These are phyloP conservation scores for Russula dissimulans DNA, from an alignment of 768 basidiomycete species.

Conservation along the genomic window DNA sequence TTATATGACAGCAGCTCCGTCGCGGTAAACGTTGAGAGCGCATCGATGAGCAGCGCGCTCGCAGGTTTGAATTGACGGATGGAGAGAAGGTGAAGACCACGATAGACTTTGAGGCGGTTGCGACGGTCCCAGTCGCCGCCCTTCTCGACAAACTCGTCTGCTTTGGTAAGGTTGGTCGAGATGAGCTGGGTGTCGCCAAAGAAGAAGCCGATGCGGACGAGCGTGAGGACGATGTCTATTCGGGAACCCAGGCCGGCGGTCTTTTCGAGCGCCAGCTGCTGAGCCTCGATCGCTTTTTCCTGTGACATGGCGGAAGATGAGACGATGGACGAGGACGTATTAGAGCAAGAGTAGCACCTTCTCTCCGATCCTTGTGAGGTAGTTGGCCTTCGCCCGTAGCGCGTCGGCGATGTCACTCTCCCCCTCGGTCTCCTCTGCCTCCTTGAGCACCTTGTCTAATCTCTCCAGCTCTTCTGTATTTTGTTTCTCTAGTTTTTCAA, in stretches of 20 bases:
- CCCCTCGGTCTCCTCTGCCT: conserved; percentile 85
- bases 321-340: background rate
- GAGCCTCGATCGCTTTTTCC: conserved; percentile 76
- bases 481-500: conserved; percentile 51
- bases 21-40: conserved; percentile 90
- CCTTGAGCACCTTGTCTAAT: conserved; percentile 69
- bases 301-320: conserved; percentile 23
- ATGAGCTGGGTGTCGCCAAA: conserved; percentile 71
- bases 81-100: conserved; percentile 73
- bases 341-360: conserved; percentile 31
- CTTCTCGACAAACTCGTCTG: conserved; percentile 84
- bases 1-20: conserved; percentile 83
- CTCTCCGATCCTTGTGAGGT: conserved; percentile 84
- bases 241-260: conserved; percentile 86
- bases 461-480: conserved; percentile 66
- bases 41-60: conserved; percentile 80
- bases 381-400: conserved; percentile 73
- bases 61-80: conserved; percentile 88
- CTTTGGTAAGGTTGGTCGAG: conserved; percentile 60
- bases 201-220: conserved; percentile 87
- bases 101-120: conserved; percentile 94
- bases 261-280: conserved; percentile 80
- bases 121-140: conserved; percentile 98
- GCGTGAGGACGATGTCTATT: conserved; percentile 86
- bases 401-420: conserved; percentile 91